phyloP scores from a whole-genome alignment of 345 rosid species.

The Brassica incana region DNA sequence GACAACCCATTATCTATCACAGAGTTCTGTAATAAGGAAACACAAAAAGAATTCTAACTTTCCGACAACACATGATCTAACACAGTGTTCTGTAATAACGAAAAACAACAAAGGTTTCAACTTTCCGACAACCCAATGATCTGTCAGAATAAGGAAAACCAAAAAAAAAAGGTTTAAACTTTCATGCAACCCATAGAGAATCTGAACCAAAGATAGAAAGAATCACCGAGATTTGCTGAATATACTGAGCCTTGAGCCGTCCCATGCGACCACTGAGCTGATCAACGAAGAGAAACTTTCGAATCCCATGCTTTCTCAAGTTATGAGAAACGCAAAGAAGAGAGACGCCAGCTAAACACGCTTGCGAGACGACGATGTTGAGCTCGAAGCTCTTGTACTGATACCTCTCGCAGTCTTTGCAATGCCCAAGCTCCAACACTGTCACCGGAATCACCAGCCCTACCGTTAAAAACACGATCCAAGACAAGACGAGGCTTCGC shows the following conservation, averaged over 20 bases:
- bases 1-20: conserved; percentile 24
- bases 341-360: conserved; percentile 76
- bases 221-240: conserved; percentile 67
- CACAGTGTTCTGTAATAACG: conserved; percentile 52
- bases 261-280: conserved; percentile 56
- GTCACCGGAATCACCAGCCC: conserved; percentile 66
- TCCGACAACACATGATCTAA: neutral
- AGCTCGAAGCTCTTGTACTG: conserved; percentile 74
- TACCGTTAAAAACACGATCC: conserved; percentile 56
- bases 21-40: conserved; percentile 49
- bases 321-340: conserved; percentile 73
- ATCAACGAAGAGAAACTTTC: conserved; percentile 79
- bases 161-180: neutral
- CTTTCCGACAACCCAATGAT: neutral
- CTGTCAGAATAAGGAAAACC: neutral
- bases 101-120: neutral
- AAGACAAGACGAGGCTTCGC: conserved; percentile 51
- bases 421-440: conserved; percentile 61
- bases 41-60: neutral
- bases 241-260: conserved; percentile 50
- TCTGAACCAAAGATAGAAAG: neutral
- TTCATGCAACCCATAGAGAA: neutral
- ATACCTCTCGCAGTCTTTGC: conserved; percentile 54
- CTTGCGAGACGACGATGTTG: conserved; percentile 72
- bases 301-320: conserved; percentile 71